Conservation (phyloP, 371 early-diverging fungal genomes). For the Gilbertella persicaria region DNA sequence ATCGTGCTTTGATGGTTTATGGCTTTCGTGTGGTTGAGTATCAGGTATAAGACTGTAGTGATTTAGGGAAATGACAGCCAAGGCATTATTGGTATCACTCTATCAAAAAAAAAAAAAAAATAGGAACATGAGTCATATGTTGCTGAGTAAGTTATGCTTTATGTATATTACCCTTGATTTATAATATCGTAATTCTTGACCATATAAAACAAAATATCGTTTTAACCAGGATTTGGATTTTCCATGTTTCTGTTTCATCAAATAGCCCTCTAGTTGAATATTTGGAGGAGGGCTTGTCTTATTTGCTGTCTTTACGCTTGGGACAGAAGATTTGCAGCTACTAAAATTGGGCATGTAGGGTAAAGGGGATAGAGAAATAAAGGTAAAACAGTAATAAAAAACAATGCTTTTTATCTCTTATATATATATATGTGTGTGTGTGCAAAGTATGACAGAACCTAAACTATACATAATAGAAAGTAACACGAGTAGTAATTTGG, state of each 20-base stretch:
- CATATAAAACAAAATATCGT: slow-evolving; percentile 25
- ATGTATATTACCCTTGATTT: slow-evolving; percentile 13
- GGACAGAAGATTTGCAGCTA: slow-evolving; percentile 3
- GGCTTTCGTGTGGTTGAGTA: slow-evolving; percentile 12
- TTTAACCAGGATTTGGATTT: slow-evolving; percentile 27
- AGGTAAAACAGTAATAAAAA: not conserved
- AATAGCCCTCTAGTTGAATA: slow-evolving; percentile 29
- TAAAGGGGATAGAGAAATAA: not conserved
- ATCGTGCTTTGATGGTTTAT: slow-evolving; percentile 13
- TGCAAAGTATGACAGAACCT: too few species aligned
- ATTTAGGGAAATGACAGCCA: slow-evolving; percentile 32
- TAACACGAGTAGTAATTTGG: not conserved
- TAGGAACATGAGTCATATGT: not conserved
- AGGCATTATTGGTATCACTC: slow-evolving; percentile 28
- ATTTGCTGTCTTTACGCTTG: slow-evolving; percentile 18
- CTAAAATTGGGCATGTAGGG: not conserved
- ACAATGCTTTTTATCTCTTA: too few species aligned
- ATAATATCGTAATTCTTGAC: slow-evolving; percentile 17
- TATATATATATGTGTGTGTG: too few species aligned
- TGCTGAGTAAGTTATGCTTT: not conserved
- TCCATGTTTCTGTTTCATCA: slow-evolving; percentile 48
- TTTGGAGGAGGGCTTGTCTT: slow-evolving; percentile 10
- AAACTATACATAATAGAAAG: not conserved
- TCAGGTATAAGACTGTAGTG: slow-evolving; percentile 29
- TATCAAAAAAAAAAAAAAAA: slow-evolving; percentile 5